Evolutionary conservation across 352 stramenopile genomes (phyloP), one percentile per base, ranked within the genome.

Genomic region (Thalassiosira livingstoniorum): DNA sequence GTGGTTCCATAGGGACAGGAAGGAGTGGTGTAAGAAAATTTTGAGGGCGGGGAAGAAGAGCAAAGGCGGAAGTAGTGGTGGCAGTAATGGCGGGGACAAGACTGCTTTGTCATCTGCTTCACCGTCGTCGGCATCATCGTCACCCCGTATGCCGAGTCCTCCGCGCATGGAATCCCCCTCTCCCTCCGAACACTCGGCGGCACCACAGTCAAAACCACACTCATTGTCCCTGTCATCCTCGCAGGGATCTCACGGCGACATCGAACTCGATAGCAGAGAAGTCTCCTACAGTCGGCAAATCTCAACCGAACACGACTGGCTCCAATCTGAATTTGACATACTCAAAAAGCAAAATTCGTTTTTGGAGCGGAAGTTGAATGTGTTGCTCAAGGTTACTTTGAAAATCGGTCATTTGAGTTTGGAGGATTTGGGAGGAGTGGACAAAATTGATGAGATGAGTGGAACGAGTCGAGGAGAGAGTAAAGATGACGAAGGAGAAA

Each of bases 1-100:
- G 51, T 84, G 88, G 18, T 92, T 92, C 72, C 84, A 91, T 71
- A 80, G 84, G 47, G 79, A 87, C 39, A 72, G 69, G 32, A 84
- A 86, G 0, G 82, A 92, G 7, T 63, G 90, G 1, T 45, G 91
- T 23, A 71, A 83, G n/a, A 67, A 86, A n/a, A 92, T 92, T 31
- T 89, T 88, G 63, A 70, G 87, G 29, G 79, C 87, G 15, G n/a
- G n/a, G n/a, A 92, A 86, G 21, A 58, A 27, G 3, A 92, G 90
- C 32, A 63, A 45, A 10, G 35, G 7, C 15, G 51, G 23, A 29
- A 73, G 54, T 29, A 25, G 27, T 21, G 34, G 29, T 37, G 23
- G 47, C 39, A 37, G 42, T 2, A 45, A n/a, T 27, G 27, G 47
- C n/a, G n/a, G n/a, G 4, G n/a, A n/a, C n/a, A 15, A 58, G 4